phyloP scores from a whole-genome alignment of 192 early-diverging fungal species.

The Oehlia diaphana region DNA sequence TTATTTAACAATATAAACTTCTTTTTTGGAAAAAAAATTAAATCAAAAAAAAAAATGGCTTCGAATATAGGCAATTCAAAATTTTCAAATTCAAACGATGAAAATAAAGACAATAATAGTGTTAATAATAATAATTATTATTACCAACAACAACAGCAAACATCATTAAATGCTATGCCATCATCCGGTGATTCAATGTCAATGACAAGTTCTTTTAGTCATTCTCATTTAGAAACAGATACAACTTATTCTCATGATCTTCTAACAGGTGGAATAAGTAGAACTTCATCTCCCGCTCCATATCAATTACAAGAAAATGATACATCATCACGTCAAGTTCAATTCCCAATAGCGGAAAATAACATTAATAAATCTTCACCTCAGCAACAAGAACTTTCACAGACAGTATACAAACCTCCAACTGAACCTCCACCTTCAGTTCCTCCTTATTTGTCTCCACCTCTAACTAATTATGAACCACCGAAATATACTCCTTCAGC shows the following conservation, averaged over 20 bases:
- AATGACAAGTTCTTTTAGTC: neutral
- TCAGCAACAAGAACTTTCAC: neutral
- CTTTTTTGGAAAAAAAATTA: neutral
- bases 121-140: too few relatives aligned
- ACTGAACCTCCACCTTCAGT: neutral
- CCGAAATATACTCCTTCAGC: neutral
- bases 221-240: neutral
- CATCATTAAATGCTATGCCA: neutral
- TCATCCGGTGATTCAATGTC: neutral
- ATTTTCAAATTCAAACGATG: neutral
- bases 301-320: neutral
- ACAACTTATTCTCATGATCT: neutral
- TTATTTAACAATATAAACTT: neutral
- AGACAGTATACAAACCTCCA: neutral
- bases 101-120: too few relatives aligned
- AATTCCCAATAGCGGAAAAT: neutral
- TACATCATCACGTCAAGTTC: neutral
- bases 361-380: neutral
- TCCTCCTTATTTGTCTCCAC: neutral
- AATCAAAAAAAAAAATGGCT: neutral
- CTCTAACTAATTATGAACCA: neutral
- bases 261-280: neutral
- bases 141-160: neutral
- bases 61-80: neutral
- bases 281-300: neutral